These are phyloP conservation scores for Phialophora chinensis DNA, from an alignment of 2,329 filamentous ascomycete genomes.

Conservation along the genomic window DNA sequence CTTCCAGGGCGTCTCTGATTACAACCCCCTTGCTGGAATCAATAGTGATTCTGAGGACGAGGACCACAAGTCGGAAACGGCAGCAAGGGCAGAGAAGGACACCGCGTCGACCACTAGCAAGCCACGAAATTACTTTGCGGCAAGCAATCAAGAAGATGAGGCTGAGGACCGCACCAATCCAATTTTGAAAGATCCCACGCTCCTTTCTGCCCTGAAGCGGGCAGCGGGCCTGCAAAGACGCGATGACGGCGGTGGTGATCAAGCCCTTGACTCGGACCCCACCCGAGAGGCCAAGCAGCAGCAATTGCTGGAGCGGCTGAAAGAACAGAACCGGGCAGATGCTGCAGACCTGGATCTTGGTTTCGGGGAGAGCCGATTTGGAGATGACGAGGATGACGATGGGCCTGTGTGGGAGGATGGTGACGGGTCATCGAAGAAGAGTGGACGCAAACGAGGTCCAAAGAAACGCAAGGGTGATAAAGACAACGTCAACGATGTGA, in stretches of 20 bases:
- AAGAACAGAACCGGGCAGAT: conserved; percentile 49
- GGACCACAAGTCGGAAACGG: conserved; percentile 35
- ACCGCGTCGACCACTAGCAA: conserved; percentile 28
- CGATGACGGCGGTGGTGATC: conserved; percentile 47
- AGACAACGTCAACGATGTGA: conserved; percentile 77
- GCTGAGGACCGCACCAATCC: conserved; percentile 47
- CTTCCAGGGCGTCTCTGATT: conserved; percentile 65
- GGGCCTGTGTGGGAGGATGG: conserved; percentile 62
- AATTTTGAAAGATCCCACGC: conserved; percentile 66
- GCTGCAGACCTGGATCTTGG: conserved; percentile 84
- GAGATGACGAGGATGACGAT: conserved; percentile 85
- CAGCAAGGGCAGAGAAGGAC: conserved; percentile 31
- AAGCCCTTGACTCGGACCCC: conserved; percentile 25
- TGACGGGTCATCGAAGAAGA: conserved; percentile 47
- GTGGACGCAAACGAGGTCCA: conserved; percentile 57
- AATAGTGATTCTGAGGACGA: conserved; percentile 56
- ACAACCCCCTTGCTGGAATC: conserved; percentile 63
- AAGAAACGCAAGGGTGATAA: conserved; percentile 60
- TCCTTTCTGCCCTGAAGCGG: conserved; percentile 84
- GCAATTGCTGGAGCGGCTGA: conserved; percentile 54
- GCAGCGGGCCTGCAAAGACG: conserved; percentile 67
- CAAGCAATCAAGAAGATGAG: conserved; percentile 60
- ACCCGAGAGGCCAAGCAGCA: conserved; percentile 34
- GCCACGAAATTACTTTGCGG: conserved; percentile 57
- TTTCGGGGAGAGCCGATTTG: conserved; percentile 85